phyloP scores from a whole-genome alignment of 2,329 filamentous ascomycete genomes.

The Seiridium cupressi region DNA sequence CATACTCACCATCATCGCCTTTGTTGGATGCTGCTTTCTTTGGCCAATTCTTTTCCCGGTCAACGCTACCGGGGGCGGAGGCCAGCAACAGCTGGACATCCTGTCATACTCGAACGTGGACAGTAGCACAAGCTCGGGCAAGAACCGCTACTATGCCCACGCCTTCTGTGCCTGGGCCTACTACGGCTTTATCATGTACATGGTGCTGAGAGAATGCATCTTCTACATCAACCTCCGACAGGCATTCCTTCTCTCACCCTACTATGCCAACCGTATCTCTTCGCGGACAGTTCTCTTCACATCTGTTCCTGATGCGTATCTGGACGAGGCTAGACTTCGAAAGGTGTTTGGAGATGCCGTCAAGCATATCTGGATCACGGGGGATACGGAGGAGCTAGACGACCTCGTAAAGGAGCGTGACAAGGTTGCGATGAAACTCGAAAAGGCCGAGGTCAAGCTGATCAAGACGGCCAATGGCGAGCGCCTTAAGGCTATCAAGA shows the following conservation, averaged over 20 bases:
- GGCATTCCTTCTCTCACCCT: conserved; percentile 82
- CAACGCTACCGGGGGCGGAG: conserved; percentile 77
- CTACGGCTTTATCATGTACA: conserved; percentile 84
- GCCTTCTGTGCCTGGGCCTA: conserved; percentile 79
- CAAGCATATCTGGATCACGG: conserved; percentile 80
- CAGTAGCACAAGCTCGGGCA: conserved; percentile 43
- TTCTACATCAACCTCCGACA: conserved; percentile 93
- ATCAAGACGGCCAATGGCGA: conserved; percentile 75
- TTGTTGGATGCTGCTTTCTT: conserved; percentile 80
- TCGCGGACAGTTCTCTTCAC: conserved; percentile 89
- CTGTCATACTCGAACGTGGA: conserved; percentile 77
- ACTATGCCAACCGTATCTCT: conserved; percentile 82
- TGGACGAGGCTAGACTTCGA: conserved; percentile 73
- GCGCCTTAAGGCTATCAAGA: conserved; percentile 67
- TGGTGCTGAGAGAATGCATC: conserved; percentile 82
- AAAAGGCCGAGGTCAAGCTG: conserved; percentile 82
- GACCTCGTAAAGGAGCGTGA: conserved; percentile 81
- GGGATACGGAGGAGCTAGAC: conserved; percentile 73
- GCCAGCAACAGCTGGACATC: conserved; percentile 66
- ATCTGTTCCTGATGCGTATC: conserved; percentile 75
- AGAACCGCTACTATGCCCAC: conserved; percentile 77
- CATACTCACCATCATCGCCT: conserved; percentile 70
- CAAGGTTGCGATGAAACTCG: conserved; percentile 75
- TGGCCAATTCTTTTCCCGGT: conserved; percentile 86
- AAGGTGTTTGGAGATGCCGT: conserved; percentile 81